phyloP scores from a whole-genome alignment of 225 moss, liverwort and hornwort species.

The Physcomitrium patens region DNA sequence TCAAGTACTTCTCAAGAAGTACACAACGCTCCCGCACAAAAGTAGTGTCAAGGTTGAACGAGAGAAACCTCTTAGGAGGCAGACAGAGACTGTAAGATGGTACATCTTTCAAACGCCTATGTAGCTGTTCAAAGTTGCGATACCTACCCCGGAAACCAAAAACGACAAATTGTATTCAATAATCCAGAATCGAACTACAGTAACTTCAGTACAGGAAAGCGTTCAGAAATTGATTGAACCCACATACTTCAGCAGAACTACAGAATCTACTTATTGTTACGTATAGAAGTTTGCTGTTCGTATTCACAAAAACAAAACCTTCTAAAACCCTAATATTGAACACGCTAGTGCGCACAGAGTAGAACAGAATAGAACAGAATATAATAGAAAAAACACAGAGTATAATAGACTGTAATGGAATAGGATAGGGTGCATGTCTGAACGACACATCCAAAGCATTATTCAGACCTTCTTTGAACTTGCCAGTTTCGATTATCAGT shows the following conservation, averaged over 20 bases:
- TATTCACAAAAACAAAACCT: neutral
- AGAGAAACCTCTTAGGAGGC: slow-evolving; percentile 86
- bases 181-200: slow-evolving; percentile 7
- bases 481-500: slow-evolving; percentile 76
- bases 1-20: slow-evolving; percentile 84
- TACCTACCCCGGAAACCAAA: slow-evolving; percentile 48
- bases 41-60: slow-evolving; percentile 81
- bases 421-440: neutral
- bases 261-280: neutral
- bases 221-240: neutral
- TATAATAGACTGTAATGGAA: too few relatives aligned
- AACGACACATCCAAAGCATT: slow-evolving; percentile 2
- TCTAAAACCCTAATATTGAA: neutral
- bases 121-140: slow-evolving; percentile 94
- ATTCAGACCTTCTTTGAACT: slow-evolving; percentile 71
- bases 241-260: slow-evolving; percentile 4
- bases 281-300: neutral
- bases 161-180: neutral
- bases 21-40: slow-evolving; percentile 89
- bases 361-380: neutral
- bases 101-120: slow-evolving; percentile 84
- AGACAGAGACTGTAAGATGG: slow-evolving; percentile 71
- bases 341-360: neutral
- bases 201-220: slow-evolving; percentile 6
- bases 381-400: too few relatives aligned